phyloP scores from a whole-genome alignment of 495 filamentous ascomycete genomes.

The Neurospora sp. region DNA sequence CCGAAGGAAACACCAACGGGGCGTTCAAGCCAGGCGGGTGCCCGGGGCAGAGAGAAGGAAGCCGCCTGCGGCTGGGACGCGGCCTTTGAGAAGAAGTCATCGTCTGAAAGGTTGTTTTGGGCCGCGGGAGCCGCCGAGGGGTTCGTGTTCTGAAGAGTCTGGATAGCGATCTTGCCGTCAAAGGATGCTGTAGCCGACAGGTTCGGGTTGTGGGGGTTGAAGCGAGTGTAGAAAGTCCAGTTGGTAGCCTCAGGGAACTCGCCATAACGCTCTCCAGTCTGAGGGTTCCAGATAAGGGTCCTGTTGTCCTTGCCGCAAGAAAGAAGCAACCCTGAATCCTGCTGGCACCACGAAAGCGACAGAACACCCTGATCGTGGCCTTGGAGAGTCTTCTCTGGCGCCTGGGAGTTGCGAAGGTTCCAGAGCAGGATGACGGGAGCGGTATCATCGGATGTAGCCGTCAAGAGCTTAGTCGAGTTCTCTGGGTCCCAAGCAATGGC shows the following conservation, averaged over 20 bases:
- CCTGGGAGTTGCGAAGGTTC: conserved; percentile 94
- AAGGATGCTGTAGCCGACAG: conserved; percentile 92
- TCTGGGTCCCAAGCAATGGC: conserved; percentile 95
- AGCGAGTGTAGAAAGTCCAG: conserved; percentile 94
- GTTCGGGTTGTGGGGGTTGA: conserved; percentile 86
- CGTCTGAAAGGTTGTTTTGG: conserved; percentile 61
- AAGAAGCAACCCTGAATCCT: conserved; percentile 82
- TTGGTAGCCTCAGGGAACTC: conserved; percentile 97
- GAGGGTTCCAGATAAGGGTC: conserved; percentile 92
- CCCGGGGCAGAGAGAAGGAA: conserved; percentile 73
- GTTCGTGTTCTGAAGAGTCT: conserved; percentile 85
- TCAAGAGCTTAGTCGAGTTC: conserved; percentile 85
- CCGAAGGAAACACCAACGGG: conserved; percentile 87
- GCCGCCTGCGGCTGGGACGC: conserved; percentile 83
- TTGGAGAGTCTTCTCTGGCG: conserved; percentile 76
- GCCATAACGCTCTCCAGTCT: conserved; percentile 73
- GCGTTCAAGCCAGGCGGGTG: conserved; percentile 83
- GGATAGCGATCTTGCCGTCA: conserved; percentile 86
- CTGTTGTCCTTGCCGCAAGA: conserved; percentile 96
- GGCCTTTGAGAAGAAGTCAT: conserved; percentile 93
- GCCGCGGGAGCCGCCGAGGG: conserved; percentile 47
- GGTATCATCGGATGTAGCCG: conserved; percentile 83
- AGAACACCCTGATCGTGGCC: conserved; percentile 90
- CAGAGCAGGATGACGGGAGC: conserved; percentile 83
- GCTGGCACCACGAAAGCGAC: conserved; percentile 90